Evolutionary conservation across 805 yeast genomes (phyloP).

Genomic region (Zygotorulaspora florentina): DNA sequence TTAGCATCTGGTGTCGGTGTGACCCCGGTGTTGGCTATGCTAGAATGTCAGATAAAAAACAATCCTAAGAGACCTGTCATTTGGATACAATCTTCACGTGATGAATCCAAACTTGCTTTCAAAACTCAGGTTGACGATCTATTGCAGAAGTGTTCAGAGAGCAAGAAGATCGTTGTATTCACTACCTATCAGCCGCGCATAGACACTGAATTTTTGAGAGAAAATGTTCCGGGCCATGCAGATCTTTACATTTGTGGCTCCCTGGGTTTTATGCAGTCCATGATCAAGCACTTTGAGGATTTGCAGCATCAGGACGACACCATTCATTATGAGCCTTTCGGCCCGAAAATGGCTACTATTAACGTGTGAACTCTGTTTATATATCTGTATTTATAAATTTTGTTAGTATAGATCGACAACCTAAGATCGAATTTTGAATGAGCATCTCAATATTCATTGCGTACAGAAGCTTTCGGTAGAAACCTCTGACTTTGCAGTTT

Average conservation of each 20-base stretch:
- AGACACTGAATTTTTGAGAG: slow-evolving; percentile 21
- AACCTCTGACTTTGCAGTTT: too few species aligned
- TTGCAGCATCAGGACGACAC: slow-evolving; percentile 23
- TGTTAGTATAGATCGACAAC: too few species aligned
- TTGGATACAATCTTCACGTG: slow-evolving; percentile 33
- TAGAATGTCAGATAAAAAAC: slow-evolving; percentile 34
- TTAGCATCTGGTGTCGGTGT: slow-evolving; percentile 65
- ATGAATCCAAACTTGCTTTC: slow-evolving; percentile 26
- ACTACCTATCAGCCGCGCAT: slow-evolving; percentile 27
- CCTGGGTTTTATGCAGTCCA: slow-evolving; percentile 27
- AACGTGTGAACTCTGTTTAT: neutral
- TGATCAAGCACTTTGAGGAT: slow-evolving; percentile 21
- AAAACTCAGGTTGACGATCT: slow-evolving; percentile 22
- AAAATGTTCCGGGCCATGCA: slow-evolving; percentile 26
- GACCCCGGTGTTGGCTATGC: slow-evolving; percentile 57
- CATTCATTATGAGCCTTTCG: slow-evolving; percentile 35
- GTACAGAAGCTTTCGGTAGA: too few species aligned
- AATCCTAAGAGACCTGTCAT: slow-evolving; percentile 31
- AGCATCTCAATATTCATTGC: too few species aligned
- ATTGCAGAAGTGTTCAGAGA: slow-evolving; percentile 14
- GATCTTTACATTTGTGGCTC: slow-evolving; percentile 36
- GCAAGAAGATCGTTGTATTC: slow-evolving; percentile 18
- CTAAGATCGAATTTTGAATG: too few species aligned
- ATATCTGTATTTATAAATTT: too few species aligned
- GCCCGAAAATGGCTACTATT: slow-evolving; percentile 35